Percentiles rank a stretch among this genome's conserved stretches.
Evolutionary conservation across 2,329 filamentous ascomycete species (phyloP).

Genomic region (Botrytis medusae): DNA sequence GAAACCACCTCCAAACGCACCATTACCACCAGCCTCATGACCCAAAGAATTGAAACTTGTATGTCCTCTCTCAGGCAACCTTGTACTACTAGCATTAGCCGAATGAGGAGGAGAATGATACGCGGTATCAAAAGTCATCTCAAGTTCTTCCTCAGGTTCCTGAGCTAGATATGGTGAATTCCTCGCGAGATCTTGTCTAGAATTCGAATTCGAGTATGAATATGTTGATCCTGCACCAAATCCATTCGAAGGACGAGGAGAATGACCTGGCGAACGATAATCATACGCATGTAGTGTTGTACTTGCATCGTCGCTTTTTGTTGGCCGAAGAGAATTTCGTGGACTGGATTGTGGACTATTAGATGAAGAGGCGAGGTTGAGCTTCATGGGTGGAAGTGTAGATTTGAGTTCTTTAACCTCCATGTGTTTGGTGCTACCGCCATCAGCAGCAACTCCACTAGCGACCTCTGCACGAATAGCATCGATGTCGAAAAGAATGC

Average conservation of each 20-base stretch:
- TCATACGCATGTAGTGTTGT: constrained; percentile 35
- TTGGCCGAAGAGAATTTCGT: constrained; percentile 44
- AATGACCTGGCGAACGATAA: constrained; percentile 21
- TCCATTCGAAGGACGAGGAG: constrained; percentile 26
- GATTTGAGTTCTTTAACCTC: constrained; percentile 80
- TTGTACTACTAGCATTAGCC: constrained; percentile 24
- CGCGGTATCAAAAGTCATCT: constrained; percentile 72
- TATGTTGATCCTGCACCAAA: not conserved
- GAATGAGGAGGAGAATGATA: constrained; percentile 40
- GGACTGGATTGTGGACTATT: constrained; percentile 24
- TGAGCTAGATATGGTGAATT: constrained; percentile 24
- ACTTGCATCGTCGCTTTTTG: constrained; percentile 48
- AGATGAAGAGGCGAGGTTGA: constrained; percentile 50
- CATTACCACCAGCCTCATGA: not conserved
- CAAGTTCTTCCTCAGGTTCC: constrained; percentile 49
- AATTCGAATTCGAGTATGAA: constrained; percentile 20
- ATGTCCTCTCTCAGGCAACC: not conserved
- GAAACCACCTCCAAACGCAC: not conserved
- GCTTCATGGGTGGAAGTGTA: constrained; percentile 86
- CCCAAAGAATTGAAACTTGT: constrained; percentile 11
- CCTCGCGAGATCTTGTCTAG: constrained; percentile 1
- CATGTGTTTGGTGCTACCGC: constrained; percentile 41
- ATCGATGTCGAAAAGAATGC: constrained; percentile 89
- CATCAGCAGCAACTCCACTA: not conserved
- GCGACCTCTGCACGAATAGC: constrained; percentile 86